phyloP scores from a whole-genome alignment of 1,284 basidiomycete species.

The Apiotrichum domesticum region DNA sequence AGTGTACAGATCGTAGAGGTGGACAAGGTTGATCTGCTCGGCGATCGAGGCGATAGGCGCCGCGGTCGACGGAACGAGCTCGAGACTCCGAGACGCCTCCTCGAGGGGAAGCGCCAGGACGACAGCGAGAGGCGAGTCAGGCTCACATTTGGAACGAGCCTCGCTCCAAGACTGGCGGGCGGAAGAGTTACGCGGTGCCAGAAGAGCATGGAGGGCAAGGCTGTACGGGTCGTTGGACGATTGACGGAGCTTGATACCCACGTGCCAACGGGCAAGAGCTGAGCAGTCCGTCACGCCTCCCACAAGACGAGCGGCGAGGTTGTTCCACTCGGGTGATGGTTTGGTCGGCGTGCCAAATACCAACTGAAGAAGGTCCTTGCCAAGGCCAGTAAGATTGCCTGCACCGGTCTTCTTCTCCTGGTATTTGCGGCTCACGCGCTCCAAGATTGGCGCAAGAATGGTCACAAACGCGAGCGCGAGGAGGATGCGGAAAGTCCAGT shows the following conservation, averaged over 20 bases:
- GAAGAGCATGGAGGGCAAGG: constrained; percentile 36
- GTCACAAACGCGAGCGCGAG: constrained; percentile 28
- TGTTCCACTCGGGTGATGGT: constrained; percentile 19
- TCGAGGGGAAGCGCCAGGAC: constrained; percentile 36
- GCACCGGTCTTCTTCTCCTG: constrained; percentile 18
- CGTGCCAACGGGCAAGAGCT: constrained; percentile 21
- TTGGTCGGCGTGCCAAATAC: constrained; percentile 1
- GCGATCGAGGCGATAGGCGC: constrained; percentile 40
- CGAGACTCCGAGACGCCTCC: constrained; percentile 32
- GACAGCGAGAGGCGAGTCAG: constrained; percentile 26
- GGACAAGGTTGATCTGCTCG: constrained; percentile 43
- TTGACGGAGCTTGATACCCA: constrained; percentile 26
- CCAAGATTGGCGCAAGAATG: constrained; percentile 25
- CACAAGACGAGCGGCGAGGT: constrained; percentile 27
- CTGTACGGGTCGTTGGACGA: constrained; percentile 29
- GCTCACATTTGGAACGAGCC: constrained; percentile 26
- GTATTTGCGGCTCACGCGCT: constrained; percentile 12
- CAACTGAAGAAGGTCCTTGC: constrained; percentile 19
- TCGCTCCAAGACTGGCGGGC: constrained; percentile 29
- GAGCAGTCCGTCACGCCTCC: constrained; percentile 27
- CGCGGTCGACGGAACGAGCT: constrained; percentile 26
- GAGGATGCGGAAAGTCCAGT: constrained; percentile 38
- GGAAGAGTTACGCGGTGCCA: constrained; percentile 22
- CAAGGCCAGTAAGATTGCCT: constrained; percentile 12
- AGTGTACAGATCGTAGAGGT: constrained; percentile 42